Evolutionary conservation across 768 basidiomycete genomes (phyloP), one percentile per base, ranked within the genome.

Genomic region (Scleroderma citrinum): DNA sequence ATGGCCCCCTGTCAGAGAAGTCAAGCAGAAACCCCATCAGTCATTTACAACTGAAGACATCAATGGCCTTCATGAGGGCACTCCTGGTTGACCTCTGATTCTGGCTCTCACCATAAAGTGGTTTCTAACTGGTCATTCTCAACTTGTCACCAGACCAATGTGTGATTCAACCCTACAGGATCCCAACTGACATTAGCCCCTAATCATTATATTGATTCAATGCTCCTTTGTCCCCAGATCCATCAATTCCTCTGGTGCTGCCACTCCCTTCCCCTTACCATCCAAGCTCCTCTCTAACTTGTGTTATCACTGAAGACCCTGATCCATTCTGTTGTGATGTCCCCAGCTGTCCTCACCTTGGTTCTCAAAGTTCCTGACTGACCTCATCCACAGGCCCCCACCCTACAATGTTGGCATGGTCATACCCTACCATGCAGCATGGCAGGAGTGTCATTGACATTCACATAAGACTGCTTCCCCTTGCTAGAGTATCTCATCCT

Each of bases 41-140:
- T 83, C 83, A 0, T 85, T 87, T 57, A 74, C 76, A n/a, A 82
- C 82, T 0, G 84, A 86, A 56, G 86, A 89, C 46, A 72, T 88
- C 43, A 82, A 87, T 51, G 83, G 72, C 17, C 72, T 88, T 45
- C 80, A 80, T 19, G 86, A 88, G 55, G 85, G 85, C 44, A 80
- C 43, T 87, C 86, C n/a, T 88, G 87, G 85, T 79, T 89, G 51
- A 85, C 87, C 1, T 87, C 86, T 43, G 74, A 77, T 37, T 71
- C 78, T 5, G 72, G 72, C 54, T 72, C 77, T 47, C 73, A 72
- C 38, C 72, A 73, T 24, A 74, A 76, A 38, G 85, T 84, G 1
- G 63, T 78, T 23, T 87, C 85, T 7, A 76, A 76, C 14, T 87
- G 83, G 77, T 86, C 85, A 1, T 85, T 86, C 65, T 82, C 83